phyloP scores from a whole-genome alignment of 495 filamentous ascomycete genomes.

The Aspergillus affinis region DNA sequence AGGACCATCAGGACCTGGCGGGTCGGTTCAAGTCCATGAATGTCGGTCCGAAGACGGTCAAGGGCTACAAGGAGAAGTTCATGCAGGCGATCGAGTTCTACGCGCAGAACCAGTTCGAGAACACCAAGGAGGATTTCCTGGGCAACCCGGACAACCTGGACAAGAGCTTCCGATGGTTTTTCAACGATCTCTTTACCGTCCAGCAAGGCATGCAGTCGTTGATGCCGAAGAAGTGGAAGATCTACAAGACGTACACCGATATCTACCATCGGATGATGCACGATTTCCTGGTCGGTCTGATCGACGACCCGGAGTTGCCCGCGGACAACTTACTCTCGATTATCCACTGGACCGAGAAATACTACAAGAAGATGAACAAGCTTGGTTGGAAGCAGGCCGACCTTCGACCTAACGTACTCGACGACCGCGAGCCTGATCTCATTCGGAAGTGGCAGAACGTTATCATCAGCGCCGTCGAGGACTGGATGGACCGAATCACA shows the following conservation, averaged over 20 bases:
- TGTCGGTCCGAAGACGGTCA: slow-evolving; percentile 82
- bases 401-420: slow-evolving; percentile 77
- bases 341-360: slow-evolving; percentile 92
- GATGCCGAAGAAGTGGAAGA: slow-evolving; percentile 97
- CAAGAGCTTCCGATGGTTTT: slow-evolving; percentile 89
- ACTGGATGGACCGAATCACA: slow-evolving; percentile 95
- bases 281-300: slow-evolving; percentile 76
- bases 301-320: slow-evolving; percentile 76
- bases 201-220: slow-evolving; percentile 83
- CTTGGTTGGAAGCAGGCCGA: slow-evolving; percentile 74
- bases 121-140: slow-evolving; percentile 70
- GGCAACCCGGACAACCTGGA: slow-evolving; percentile 80
- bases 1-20: slow-evolving; percentile 91
- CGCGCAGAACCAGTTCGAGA: slow-evolving; percentile 72
- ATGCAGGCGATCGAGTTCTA: slow-evolving; percentile 72
- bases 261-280: slow-evolving; percentile 96
- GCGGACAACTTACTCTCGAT: slow-evolving; percentile 83
- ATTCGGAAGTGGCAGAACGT: slow-evolving; percentile 90
- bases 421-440: slow-evolving; percentile 82
- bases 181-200: slow-evolving; percentile 93
- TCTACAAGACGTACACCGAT: slow-evolving; percentile 82
- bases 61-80: slow-evolving; percentile 97
- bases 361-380: slow-evolving; percentile 92
- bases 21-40: slow-evolving; percentile 92
- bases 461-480: slow-evolving; percentile 91